Percentiles rank a stretch among this genome's conserved stretches.
Conservation (phyloP, 805 yeast species). For the Nakazawaea molendinolei region DNA sequence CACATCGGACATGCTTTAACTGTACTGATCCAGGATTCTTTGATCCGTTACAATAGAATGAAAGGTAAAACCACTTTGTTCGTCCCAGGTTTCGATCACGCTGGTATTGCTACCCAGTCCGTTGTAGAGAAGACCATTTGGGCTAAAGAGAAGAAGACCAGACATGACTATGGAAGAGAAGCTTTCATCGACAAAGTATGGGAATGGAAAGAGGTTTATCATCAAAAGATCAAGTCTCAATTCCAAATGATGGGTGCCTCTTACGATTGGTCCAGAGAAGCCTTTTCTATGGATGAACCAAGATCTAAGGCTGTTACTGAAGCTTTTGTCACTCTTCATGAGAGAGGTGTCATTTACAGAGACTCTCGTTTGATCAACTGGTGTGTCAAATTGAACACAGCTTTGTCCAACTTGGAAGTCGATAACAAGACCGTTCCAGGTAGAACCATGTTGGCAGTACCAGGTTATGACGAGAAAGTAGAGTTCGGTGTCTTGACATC, state of each 20-base stretch:
- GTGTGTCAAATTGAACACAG: conserved; percentile 93
- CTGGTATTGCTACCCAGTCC: conserved; percentile 98
- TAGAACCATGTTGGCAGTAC: conserved; percentile 73
- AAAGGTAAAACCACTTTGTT: conserved; percentile 89
- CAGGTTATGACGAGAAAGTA: conserved; percentile 82
- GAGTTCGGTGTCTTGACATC: conserved; percentile 98
- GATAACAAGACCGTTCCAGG: conserved; percentile 87
- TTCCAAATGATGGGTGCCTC: conserved; percentile 89
- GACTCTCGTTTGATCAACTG: conserved; percentile 91
- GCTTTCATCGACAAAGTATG: conserved; percentile 82
- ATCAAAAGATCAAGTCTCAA: conserved; percentile 76
- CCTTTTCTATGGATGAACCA: conserved; percentile 81
- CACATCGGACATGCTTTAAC: conserved; percentile 99
- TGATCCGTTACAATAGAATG: conserved; percentile 94
- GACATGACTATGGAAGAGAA: conserved; percentile 95
- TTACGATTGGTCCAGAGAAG: conserved; percentile 93
- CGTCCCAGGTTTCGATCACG: conserved; percentile 97
- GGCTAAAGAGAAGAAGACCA: conserved; percentile 80
- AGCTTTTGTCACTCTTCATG: conserved; percentile 86
- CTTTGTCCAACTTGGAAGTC: conserved; percentile 92
- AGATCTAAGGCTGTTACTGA: conserved; percentile 77
- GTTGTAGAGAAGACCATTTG: conserved; percentile 95
- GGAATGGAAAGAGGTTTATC: conserved; percentile 98
- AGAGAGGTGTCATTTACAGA: conserved; percentile 93
- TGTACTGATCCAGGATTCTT: conserved; percentile 87